phyloP scores from a whole-genome alignment of 2,329 filamentous ascomycete genomes.

The Colletotrichum spinosum region DNA sequence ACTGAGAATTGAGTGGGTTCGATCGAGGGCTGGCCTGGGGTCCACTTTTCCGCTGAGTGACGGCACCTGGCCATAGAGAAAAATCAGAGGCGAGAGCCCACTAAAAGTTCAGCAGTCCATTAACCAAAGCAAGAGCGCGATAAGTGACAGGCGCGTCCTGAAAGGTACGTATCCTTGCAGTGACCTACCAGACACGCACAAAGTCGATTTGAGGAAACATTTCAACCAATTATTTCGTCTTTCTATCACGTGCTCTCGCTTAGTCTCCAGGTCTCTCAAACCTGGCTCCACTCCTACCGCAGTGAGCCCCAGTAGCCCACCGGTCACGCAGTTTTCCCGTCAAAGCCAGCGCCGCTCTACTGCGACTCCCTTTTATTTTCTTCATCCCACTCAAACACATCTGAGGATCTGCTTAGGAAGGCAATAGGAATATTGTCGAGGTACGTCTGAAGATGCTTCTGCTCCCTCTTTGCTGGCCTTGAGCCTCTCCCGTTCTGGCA shows the following conservation, averaged over 20 bases:
- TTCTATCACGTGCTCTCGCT: constrained; percentile 13
- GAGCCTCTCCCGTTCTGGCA: constrained; percentile 39
- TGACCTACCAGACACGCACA: constrained; percentile 12
- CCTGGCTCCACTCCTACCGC: constrained; percentile 41
- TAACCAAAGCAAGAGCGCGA: no score
- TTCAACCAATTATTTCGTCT: background rate
- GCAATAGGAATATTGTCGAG: constrained; percentile 71
- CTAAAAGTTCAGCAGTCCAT: no score
- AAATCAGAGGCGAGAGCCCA: background rate
- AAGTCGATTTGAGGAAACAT: background rate
- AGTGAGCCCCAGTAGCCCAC: no score
- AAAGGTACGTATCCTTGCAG: background rate
- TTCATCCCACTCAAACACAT: constrained; percentile 53
- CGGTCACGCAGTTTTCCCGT: constrained; percentile 10
- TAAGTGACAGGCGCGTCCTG: no score
- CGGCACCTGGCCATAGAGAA: background rate
- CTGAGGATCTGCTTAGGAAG: constrained; percentile 72
- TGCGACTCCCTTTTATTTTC: constrained; percentile 39
- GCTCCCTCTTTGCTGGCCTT: constrained; percentile 37
- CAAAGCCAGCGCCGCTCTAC: background rate
- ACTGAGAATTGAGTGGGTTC: constrained; percentile 7
- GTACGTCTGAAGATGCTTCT: constrained; percentile 68
- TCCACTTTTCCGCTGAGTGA: background rate
- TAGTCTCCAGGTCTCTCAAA: constrained; percentile 43
- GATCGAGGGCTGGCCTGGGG: constrained; percentile 23